These are phyloP conservation scores for Murraya koenigii DNA, from an alignment of 345 rosid species.

Conservation along the genomic window DNA sequence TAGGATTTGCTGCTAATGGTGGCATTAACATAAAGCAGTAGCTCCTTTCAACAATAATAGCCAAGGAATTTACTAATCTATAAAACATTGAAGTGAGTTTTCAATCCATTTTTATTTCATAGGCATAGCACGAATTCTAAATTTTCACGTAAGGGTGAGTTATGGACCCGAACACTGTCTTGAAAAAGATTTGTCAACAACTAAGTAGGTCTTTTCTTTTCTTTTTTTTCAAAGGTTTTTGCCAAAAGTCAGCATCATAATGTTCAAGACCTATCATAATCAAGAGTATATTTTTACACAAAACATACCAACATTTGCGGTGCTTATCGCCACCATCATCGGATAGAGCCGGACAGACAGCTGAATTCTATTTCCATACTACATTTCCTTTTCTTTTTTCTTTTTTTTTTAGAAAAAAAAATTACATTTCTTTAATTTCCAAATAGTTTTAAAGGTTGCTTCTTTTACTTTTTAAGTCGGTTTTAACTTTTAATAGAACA, in stretches of 20 bases:
- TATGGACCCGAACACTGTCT: no score
- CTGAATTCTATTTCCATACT: not conserved
- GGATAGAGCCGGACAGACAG: not conserved
- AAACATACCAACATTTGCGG: constrained; percentile 6
- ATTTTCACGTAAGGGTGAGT: no score
- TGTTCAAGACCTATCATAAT: not conserved
- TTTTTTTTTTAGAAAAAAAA: no score
- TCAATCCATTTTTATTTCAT: not conserved
- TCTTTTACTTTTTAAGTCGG: no score
- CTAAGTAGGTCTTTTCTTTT: not conserved
- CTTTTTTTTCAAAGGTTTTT: not conserved
- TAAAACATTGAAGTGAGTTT: not conserved
- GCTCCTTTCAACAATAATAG: no score
- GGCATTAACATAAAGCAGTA: not conserved
- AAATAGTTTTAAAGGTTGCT: not conserved
- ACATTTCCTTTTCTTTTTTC: not conserved
- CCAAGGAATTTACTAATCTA: not conserved
- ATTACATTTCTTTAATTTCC: no score
- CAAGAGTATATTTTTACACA: not conserved
- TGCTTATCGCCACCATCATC: not conserved
- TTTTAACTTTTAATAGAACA: no score
- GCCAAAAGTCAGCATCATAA: constrained; percentile 5
- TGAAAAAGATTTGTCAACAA: not conserved
- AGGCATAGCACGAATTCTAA: no score
- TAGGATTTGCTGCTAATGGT: not conserved